Conservation (phyloP, 225 moss, liverwort and hornwort genomes). For the Thuidium tamariscinum region DNA sequence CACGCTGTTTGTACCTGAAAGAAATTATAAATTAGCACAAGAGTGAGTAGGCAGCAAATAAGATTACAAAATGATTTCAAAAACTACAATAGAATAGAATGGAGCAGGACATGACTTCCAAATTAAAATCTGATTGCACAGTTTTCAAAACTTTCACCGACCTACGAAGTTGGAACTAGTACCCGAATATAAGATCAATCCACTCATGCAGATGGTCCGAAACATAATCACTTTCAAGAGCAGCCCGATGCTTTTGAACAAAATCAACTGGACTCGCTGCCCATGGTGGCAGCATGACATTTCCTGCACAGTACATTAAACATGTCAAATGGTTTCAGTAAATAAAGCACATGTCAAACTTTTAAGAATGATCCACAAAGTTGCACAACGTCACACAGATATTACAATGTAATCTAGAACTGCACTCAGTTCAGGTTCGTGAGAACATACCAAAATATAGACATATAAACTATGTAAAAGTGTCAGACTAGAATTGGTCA, state of each 20-base stretch:
- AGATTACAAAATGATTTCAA: neutral
- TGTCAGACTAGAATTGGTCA: neutral
- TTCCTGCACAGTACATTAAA: slow-evolving; percentile 23
- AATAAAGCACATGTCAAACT: neutral
- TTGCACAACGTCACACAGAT: neutral
- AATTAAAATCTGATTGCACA: neutral
- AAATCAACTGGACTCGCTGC: slow-evolving; percentile 81
- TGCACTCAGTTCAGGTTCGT: neutral
- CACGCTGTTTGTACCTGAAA: slow-evolving; percentile 85
- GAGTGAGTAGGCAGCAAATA: neutral
- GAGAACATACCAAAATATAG: neutral
- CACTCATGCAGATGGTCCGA: slow-evolving; percentile 94
- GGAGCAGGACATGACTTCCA: neutral
- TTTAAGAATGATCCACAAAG: neutral
- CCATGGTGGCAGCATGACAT: slow-evolving; percentile 92
- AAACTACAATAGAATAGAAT: neutral
- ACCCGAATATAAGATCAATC: slow-evolving; percentile 99
- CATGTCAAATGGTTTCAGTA: neutral
- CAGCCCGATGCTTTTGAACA: slow-evolving; percentile 88
- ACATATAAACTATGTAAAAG: neutral
- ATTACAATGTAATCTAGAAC: neutral
- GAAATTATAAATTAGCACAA: neutral
- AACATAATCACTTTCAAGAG: slow-evolving; percentile 92
- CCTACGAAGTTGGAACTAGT: neutral
- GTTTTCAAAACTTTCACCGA: neutral